A percentile compares a stretch with the other conserved stretches of the same genome.
These are phyloP conservation scores for Xylaria castorea DNA, from an alignment of 495 filamentous ascomycete genomes.

Conservation along the genomic window DNA sequence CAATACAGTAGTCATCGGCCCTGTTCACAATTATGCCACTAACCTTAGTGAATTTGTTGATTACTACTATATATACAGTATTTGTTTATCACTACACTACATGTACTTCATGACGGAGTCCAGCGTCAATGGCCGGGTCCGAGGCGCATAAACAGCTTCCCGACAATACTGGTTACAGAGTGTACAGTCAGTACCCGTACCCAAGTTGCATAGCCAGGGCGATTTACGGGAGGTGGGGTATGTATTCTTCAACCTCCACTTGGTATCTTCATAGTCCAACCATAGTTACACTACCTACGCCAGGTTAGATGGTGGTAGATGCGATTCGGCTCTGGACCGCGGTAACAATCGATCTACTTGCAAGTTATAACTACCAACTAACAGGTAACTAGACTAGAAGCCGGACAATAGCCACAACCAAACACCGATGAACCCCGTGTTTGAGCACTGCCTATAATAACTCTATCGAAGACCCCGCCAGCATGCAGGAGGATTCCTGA, in stretches of 20 bases:
- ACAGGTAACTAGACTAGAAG: background rate
- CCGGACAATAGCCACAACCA: background rate
- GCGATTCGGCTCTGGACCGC: slow-evolving; percentile 3
- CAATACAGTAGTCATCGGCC: background rate
- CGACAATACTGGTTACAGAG: background rate
- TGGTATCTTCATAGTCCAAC: background rate
- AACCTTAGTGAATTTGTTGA: slow-evolving; percentile 7
- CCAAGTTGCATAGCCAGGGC: background rate
- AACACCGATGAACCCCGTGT: background rate
- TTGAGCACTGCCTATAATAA: background rate
- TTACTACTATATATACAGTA: background rate
- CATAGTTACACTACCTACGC: background rate
- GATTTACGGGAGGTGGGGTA: slow-evolving; percentile 2
- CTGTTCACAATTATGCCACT: background rate
- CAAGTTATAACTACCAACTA: too few species aligned
- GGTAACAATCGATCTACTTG: background rate
- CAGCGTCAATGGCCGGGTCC: background rate
- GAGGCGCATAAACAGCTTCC: background rate
- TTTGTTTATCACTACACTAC: background rate
- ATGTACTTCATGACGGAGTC: background rate
- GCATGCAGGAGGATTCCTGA: slow-evolving; percentile 17
- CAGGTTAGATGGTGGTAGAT: background rate
- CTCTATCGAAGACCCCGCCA: slow-evolving; percentile 11
- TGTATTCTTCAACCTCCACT: background rate
- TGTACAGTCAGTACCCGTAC: background rate